Base-by-base conservation (phyloP, 2,329 filamentous ascomycete species). In the Botrytis byssoidea region DNA sequence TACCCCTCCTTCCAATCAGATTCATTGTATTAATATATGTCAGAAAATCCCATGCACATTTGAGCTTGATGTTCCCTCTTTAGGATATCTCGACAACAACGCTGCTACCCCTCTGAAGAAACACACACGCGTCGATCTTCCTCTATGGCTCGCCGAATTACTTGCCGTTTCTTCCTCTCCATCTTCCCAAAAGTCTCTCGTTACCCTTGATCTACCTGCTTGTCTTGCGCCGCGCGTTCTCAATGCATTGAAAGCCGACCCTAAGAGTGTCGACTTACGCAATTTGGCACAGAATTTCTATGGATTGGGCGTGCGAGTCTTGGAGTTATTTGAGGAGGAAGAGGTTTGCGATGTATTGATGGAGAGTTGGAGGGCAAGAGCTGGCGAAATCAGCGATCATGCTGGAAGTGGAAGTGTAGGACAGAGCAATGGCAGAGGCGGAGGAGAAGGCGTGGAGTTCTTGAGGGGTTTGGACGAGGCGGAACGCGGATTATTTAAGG, bases 31-130 rank as follows among this genome's bases (percentile, higher is more conserved):
- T 75, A 76, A 76, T 69, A 77, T 55, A 59, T 46, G 70, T 71
- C 78, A 97, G 91, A 98, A 98, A 92, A 89, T 98, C 46, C 95
- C 96, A 59, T 97, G 95, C 85, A 97, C 93, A 70, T 98, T 98
- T 84, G 93, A 97, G 81, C 89, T 98, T 80, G 92, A 95, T 74
- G 91, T 97, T 46, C 92, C 94, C 32, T 91, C 93, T 73, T 89
- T 98, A 64, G 95, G 95, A 77, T 94, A 97, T 82, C 88, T 99
- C 74, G 94, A 97, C 83, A 94, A 94, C 80, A 95, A 93, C 80
- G 88, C 92, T 37, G 81, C 83, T 3, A 84, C 87, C 46, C 83
- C 92, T 81, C 91, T 98, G 79, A 96, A 95, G 82, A 84, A 91
- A 72, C 93, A 93, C 74, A 95, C 94, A 0, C 90, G 91, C 61